Percentiles rank a stretch among this genome's conserved stretches.
These are phyloP conservation scores for Starmerella floris DNA, from an alignment of 805 yeast species.

Conservation along the genomic window DNA sequence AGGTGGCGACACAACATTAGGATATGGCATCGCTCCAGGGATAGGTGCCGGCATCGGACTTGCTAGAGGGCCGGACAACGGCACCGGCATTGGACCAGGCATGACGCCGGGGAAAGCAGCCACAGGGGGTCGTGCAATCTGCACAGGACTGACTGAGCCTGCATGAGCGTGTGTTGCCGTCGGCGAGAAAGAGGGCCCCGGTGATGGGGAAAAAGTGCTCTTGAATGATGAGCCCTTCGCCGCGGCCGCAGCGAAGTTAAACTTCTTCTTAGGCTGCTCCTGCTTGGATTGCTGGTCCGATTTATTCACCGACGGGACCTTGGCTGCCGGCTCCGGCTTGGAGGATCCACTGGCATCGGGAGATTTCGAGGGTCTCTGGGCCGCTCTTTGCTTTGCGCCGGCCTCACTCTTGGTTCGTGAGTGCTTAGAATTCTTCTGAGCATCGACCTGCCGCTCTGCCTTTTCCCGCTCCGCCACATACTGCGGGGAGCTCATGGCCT, in stretches of 20 bases:
- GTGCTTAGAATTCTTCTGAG: too few species aligned
- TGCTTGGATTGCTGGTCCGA: too few species aligned
- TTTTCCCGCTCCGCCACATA: conserved; percentile 24
- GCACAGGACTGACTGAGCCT: not conserved
- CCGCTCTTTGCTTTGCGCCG: too few species aligned
- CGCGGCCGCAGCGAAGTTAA: conserved; percentile 46
- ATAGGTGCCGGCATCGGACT: conserved; percentile 21
- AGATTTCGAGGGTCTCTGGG: too few species aligned
- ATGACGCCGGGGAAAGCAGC: not conserved
- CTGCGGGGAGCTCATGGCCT: conserved; percentile 22
- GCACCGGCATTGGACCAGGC: not conserved
- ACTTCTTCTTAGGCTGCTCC: conserved; percentile 23
- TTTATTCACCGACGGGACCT: not conserved
- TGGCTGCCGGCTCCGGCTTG: not conserved
- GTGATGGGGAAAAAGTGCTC: conserved; percentile 35
- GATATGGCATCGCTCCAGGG: conserved; percentile 4
- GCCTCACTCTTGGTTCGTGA: too few species aligned
- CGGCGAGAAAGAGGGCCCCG: conserved; percentile 17
- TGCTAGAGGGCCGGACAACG: not conserved
- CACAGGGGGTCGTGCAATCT: not conserved
- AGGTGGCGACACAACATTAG: conserved; percentile 7
- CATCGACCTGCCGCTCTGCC: conserved; percentile 28
- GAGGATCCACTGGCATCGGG: not conserved
- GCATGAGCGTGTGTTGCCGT: not conserved
- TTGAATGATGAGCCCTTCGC: conserved; percentile 56